A percentile compares a stretch with the other conserved stretches of the same genome.
These are phyloP conservation scores for Calonectria pteridis DNA, from an alignment of 2,329 filamentous ascomycete genomes.

Conservation along the genomic window DNA sequence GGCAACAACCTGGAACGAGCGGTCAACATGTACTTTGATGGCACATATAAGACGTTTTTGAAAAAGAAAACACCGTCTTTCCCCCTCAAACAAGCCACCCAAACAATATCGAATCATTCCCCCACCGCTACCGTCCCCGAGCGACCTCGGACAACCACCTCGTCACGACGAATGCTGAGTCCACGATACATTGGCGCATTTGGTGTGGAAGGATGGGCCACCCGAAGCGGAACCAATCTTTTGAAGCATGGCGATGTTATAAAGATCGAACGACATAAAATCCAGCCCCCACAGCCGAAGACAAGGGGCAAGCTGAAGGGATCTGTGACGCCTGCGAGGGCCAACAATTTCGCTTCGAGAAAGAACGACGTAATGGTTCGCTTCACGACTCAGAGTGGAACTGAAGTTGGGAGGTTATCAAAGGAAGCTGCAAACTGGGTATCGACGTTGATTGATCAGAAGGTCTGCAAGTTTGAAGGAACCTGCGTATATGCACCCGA, in stretches of 20 bases:
- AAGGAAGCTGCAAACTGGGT: constrained; percentile 94
- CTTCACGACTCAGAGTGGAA: constrained; percentile 83
- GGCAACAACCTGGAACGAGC: constrained; percentile 71
- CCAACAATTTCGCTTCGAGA: constrained; percentile 67
- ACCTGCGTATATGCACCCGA: constrained; percentile 92
- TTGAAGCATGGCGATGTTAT: constrained; percentile 87
- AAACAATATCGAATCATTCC: constrained; percentile 23
- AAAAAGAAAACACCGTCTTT: constrained; percentile 41
- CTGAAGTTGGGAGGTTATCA: constrained; percentile 87
- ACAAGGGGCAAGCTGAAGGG: constrained; percentile 57
- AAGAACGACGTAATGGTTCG: constrained; percentile 90
- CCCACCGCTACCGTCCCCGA: constrained; percentile 18
- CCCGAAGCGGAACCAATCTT: constrained; percentile 81
- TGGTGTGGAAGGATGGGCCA: constrained; percentile 92
- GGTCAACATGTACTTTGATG: constrained; percentile 78
- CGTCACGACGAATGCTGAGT: constrained; percentile 49
- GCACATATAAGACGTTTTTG: constrained; percentile 70
- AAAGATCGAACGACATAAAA: constrained; percentile 87
- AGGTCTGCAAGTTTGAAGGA: constrained; percentile 88
- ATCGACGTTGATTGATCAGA: constrained; percentile 90
- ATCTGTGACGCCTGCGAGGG: constrained; percentile 48
- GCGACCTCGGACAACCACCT: constrained; percentile 23
- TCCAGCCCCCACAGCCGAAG: constrained; percentile 69
- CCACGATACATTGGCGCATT: constrained; percentile 89
- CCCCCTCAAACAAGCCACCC: constrained; percentile 9